Evolutionary conservation across 2,329 filamentous ascomycete species (phyloP).

Genomic region (Phyllachora maydis): DNA sequence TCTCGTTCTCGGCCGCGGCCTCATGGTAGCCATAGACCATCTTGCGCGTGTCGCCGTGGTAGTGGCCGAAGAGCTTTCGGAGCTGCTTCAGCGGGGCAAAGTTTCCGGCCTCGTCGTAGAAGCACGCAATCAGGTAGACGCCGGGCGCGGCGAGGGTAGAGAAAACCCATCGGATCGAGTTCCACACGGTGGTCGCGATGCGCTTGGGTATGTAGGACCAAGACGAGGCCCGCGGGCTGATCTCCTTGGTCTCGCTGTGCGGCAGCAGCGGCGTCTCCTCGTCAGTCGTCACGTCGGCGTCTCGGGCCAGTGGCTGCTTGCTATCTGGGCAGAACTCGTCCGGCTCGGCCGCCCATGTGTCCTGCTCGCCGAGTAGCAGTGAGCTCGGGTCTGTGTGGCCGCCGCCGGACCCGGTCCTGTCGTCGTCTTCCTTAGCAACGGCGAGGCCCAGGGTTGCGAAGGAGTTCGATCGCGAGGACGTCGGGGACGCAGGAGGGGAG

Average conservation of each 20-base stretch:
- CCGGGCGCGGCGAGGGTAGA: constrained; percentile 62
- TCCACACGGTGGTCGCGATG: constrained; percentile 51
- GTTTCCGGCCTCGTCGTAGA: constrained; percentile 60
- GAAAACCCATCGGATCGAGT: constrained; percentile 59
- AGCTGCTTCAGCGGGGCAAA: constrained; percentile 65
- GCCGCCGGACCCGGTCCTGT: constrained; percentile 12
- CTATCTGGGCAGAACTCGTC: constrained; percentile 15
- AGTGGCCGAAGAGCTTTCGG: constrained; percentile 36
- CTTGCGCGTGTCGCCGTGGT: constrained; percentile 22
- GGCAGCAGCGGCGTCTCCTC: constrained; percentile 53
- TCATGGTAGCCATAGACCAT: constrained; percentile 19
- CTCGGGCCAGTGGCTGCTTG: constrained; percentile 5
- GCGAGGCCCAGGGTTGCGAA: constrained; percentile 29
- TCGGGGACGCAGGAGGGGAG: constrained; percentile 35
- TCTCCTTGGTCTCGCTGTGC: constrained; percentile 11
- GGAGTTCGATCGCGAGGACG: constrained; percentile 38
- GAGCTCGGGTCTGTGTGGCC: constrained; percentile 7
- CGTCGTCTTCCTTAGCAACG: constrained; percentile 20
- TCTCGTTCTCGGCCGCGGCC: constrained; percentile 11
- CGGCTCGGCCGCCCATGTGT: constrained; percentile 10
- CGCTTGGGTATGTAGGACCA: constrained; percentile 44
- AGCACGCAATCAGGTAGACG: constrained; percentile 62
- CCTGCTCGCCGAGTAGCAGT: constrained; percentile 6
- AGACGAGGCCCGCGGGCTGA: constrained; percentile 16
- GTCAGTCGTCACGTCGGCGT: constrained; percentile 16